Percentiles rank a stretch among this genome's conserved stretches.
phyloP scores from a whole-genome alignment of 345 rosid genomes.

The Sonneratia alba region DNA sequence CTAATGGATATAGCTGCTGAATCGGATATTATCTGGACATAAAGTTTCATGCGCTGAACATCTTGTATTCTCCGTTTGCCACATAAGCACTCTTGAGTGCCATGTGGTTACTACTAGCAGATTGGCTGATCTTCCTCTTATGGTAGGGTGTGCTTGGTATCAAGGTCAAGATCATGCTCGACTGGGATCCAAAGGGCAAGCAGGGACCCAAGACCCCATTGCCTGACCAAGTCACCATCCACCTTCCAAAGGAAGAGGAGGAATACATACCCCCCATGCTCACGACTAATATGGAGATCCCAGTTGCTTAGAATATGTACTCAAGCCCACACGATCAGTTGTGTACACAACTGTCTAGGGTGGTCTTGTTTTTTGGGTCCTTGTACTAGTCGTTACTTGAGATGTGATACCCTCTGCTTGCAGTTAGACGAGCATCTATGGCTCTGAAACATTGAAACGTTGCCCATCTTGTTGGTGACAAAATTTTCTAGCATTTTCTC shows the following conservation, averaged over 20 bases:
- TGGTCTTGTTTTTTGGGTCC: neutral
- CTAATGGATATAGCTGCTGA: too few species aligned
- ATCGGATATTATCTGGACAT: too few species aligned
- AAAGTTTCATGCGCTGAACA: neutral
- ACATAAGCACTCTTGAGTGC: too few species aligned
- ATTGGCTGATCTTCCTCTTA: neutral
- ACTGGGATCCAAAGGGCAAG: slow-evolving; percentile 67
- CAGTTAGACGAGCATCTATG: too few species aligned
- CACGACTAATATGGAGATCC: neutral
- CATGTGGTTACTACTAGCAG: too few species aligned
- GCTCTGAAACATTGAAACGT: too few species aligned
- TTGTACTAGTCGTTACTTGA: too few species aligned
- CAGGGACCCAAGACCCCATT: slow-evolving; percentile 57
- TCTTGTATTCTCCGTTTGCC: neutral
- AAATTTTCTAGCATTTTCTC: too few species aligned
- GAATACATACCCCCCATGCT: slow-evolving; percentile 5
- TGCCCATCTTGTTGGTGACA: too few species aligned
- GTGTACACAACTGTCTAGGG: neutral
- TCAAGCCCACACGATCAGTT: neutral
- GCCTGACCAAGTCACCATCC: slow-evolving; percentile 69
- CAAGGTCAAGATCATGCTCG: slow-evolving; percentile 69
- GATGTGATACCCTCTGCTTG: too few species aligned
- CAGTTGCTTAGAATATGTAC: neutral
- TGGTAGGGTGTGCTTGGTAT: slow-evolving; percentile 63
- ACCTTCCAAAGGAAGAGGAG: slow-evolving; percentile 67